These are phyloP conservation scores for Coniochaeta hoffmannii DNA, from an alignment of 2,329 filamentous ascomycete genomes.

Conservation along the genomic window DNA sequence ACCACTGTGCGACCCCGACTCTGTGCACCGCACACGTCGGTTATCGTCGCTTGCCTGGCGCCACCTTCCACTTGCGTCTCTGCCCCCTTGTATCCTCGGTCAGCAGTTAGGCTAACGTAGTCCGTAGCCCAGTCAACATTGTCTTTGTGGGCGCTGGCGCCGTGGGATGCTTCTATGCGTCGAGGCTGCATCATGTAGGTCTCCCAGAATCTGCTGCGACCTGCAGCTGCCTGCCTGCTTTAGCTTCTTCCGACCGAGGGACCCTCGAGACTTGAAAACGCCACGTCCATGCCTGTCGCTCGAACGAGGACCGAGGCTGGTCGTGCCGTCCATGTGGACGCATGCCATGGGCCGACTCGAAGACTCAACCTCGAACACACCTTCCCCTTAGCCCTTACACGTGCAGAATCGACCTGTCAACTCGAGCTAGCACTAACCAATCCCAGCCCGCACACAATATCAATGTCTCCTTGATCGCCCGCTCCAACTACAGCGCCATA, in stretches of 20 bases:
- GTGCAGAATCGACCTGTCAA: too few relatives aligned
- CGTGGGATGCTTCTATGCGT: slow-evolving; percentile 67
- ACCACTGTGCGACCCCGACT: background rate
- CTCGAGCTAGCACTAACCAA: slow-evolving; percentile 8
- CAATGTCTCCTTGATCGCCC: slow-evolving; percentile 61
- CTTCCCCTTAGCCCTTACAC: too few relatives aligned
- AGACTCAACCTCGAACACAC: too few relatives aligned
- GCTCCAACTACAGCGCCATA: slow-evolving; percentile 65
- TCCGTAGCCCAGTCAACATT: slow-evolving; percentile 41
- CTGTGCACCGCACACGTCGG: background rate
- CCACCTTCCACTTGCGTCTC: background rate
- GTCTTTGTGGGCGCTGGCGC: slow-evolving; percentile 65
- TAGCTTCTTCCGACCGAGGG: background rate
- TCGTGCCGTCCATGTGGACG: background rate
- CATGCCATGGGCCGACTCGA: too few relatives aligned
- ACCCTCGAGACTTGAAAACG: background rate
- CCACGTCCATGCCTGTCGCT: background rate
- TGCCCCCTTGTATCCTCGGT: background rate
- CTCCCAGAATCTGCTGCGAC: background rate
- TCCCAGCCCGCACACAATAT: slow-evolving; percentile 40
- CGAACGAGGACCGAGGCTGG: background rate
- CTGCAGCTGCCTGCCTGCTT: background rate
- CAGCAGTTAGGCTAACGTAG: background rate
- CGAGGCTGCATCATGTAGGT: slow-evolving; percentile 53
- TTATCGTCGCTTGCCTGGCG: background rate